Evolutionary conservation across 2,329 filamentous ascomycete genomes (phyloP).

Genomic region (Rhinocladiella similis): DNA sequence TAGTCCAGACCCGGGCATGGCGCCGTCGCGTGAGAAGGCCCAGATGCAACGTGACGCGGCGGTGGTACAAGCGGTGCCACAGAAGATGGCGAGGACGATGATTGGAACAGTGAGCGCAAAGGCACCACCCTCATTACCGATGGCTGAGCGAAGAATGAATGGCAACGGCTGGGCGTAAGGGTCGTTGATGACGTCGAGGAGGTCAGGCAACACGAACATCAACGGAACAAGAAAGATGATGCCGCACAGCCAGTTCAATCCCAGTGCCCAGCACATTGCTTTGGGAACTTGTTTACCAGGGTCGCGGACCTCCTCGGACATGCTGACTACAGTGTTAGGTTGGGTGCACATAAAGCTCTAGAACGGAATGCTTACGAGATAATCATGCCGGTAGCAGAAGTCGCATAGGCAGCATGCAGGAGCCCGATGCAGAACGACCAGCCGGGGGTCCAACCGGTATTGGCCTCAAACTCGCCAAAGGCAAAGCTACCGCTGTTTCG

Average conservation of each 20-base stretch:
- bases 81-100: constrained; percentile 74
- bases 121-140: constrained; percentile 69
- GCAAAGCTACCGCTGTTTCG: constrained; percentile 63
- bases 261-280: constrained; percentile 68
- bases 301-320: constrained; percentile 71
- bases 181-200: constrained; percentile 56
- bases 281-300: constrained; percentile 57
- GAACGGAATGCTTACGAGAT: constrained; percentile 64
- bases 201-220: constrained; percentile 67
- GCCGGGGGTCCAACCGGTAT: constrained; percentile 68
- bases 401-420: constrained; percentile 71
- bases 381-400: constrained; percentile 77
- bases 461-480: constrained; percentile 67
- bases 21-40: constrained; percentile 73
- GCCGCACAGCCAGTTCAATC: constrained; percentile 66
- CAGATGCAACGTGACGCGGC: constrained; percentile 74
- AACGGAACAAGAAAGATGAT: constrained; percentile 69
- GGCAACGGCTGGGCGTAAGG: constrained; percentile 75
- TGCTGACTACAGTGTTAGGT: too few species aligned
- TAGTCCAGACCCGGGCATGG: constrained; percentile 67
- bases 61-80: constrained; percentile 72
- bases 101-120: constrained; percentile 76
- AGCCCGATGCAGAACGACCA: constrained; percentile 75
- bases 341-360: too few species aligned
- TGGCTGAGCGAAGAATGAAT: constrained; percentile 47